These are phyloP conservation scores for Wallacemonas sp. DNA, from an alignment of 208 protist genomes.

Conservation along the genomic window DNA sequence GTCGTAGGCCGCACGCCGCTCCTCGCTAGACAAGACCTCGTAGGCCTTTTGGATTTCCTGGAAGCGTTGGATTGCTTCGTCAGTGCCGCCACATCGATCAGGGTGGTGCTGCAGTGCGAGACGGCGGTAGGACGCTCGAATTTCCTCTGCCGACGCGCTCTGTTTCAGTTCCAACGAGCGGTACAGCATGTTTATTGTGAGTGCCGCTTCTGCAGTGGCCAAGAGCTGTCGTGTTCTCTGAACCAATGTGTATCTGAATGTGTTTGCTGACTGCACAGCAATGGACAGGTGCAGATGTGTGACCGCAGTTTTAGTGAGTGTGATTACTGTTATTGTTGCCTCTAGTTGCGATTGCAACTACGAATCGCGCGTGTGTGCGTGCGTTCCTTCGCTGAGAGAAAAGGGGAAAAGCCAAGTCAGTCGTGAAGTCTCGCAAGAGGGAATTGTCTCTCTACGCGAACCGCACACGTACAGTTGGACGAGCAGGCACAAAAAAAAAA, in stretches of 20 bases:
- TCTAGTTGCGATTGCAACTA: too few species aligned
- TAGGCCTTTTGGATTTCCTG: conserved; percentile 94
- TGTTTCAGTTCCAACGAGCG: conserved; percentile 60
- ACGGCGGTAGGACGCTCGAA: conserved; percentile 81
- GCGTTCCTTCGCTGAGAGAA: too few species aligned
- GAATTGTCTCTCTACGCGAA: too few species aligned
- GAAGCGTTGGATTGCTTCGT: conserved; percentile 53
- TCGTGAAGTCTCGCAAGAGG: too few species aligned
- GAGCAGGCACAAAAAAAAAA: conserved; percentile 10
- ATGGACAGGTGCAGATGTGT: too few species aligned
- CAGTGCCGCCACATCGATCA: conserved; percentile 67
- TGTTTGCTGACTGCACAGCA: too few species aligned
- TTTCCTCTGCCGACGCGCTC: conserved; percentile 70
- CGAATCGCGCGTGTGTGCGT: too few species aligned
- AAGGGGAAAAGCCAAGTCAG: too few species aligned
- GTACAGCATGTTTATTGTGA: conserved; percentile 53
- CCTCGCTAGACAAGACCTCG: conserved; percentile 92
- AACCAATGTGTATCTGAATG: too few species aligned
- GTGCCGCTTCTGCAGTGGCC: too few species aligned
- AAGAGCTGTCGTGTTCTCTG: too few species aligned
- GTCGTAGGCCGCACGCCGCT: conserved; percentile 95
- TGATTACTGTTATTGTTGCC: not conserved
- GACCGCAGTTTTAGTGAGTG: not conserved
- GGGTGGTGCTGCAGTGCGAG: conserved; percentile 82
- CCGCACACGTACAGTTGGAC: too few species aligned